Conservation (phyloP, 139 green algal genomes). For the Pseudopediastrum boryanum region DNA sequence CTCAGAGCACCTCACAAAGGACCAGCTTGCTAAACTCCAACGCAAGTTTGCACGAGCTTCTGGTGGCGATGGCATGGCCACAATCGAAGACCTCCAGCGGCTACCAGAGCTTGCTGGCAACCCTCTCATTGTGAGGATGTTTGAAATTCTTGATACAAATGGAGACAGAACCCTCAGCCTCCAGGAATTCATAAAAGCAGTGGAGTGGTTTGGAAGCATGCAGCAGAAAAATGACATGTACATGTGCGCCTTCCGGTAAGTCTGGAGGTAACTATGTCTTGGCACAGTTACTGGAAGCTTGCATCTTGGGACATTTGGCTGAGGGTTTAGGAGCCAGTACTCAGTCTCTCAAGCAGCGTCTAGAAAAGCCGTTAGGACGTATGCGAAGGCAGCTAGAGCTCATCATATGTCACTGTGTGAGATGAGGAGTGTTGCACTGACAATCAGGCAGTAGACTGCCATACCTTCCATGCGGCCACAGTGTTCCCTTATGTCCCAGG, state of each 20-base stretch:
- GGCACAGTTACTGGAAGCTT: not conserved
- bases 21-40: not conserved
- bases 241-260: not conserved
- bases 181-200: slow-evolving; percentile 29
- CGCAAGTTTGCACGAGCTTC: slow-evolving; percentile 16
- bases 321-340: not conserved
- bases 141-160: slow-evolving; percentile 48
- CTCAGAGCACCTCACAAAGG: slow-evolving; percentile 9
- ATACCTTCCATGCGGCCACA: not conserved
- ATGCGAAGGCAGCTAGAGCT: not conserved
- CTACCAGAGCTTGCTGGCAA: slow-evolving; percentile 53
- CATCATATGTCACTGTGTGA: not conserved
- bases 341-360: not conserved
- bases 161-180: slow-evolving; percentile 44
- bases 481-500: not conserved
- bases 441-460: not conserved
- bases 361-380: not conserved
- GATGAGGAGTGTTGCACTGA: not conserved
- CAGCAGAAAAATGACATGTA: slow-evolving; percentile 6
- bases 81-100: slow-evolving; percentile 40
- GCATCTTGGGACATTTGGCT: not conserved
- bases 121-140: slow-evolving; percentile 51
- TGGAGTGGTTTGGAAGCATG: slow-evolving; percentile 19
- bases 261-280: not conserved
- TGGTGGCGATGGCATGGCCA: slow-evolving; percentile 40